phyloP scores from a whole-genome alignment of 192 early-diverging fungal genomes.

The Spizellomyces sp. region DNA sequence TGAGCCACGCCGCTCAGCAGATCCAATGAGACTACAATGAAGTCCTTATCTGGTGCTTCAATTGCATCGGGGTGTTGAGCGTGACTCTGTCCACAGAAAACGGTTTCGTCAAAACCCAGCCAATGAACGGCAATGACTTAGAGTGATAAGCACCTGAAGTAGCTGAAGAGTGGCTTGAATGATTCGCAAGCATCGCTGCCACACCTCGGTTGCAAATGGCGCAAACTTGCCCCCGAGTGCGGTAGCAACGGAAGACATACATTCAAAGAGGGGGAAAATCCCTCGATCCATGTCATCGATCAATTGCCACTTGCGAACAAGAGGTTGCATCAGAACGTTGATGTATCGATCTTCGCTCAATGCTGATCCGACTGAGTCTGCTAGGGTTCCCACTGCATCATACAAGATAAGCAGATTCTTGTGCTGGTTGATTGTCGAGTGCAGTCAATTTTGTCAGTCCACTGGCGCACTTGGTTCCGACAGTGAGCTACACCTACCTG shows the following conservation, averaged over 20 bases:
- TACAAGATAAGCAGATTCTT: conserved; percentile 96
- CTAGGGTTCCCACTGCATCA: conserved; percentile 97
- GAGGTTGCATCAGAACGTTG: conserved; percentile 82
- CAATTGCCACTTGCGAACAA: conserved; percentile 83
- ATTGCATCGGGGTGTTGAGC: conserved; percentile 11
- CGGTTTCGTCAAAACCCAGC: no score
- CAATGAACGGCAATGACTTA: not conserved
- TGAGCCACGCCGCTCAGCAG: conserved; percentile 92
- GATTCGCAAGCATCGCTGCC: conserved; percentile 86
- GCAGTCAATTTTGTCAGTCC: not conserved
- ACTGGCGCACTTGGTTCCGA: not conserved
- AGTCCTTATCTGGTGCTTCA: conserved; percentile 90
- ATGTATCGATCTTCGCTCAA: conserved; percentile 83
- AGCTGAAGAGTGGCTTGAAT: conserved; percentile 79
- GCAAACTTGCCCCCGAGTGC: conserved; percentile 85
- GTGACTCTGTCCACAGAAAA: not conserved
- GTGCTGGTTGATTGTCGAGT: conserved; percentile 54
- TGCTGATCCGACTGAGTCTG: conserved; percentile 83
- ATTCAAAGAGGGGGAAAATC: conserved; percentile 95
- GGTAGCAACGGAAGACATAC: conserved; percentile 83
- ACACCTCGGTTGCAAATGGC: conserved; percentile 83
- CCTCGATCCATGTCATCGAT: conserved; percentile 85
- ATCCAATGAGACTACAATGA: conserved; percentile 95
- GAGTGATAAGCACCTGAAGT: conserved; percentile 12
- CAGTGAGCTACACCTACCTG: conserved; percentile 27